Conservation (phyloP, 768 basidiomycete species). For the Phlegmacium glaucopus region DNA sequence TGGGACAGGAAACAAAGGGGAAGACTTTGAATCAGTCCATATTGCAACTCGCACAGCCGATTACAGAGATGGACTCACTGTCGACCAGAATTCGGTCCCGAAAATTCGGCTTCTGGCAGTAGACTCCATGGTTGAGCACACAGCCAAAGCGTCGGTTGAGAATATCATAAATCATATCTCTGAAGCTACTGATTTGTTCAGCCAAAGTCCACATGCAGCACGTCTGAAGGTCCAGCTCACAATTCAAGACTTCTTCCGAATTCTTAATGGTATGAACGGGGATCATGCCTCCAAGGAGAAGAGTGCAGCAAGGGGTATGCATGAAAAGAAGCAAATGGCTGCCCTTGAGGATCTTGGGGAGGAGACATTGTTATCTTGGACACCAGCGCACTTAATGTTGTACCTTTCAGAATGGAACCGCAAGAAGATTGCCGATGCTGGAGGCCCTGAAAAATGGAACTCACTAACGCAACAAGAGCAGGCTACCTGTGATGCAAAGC, state of each 20-base stretch:
- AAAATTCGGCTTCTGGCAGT: neutral
- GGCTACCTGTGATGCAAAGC: slow-evolving; percentile 8
- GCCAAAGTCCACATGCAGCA: neutral
- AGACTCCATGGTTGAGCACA: neutral
- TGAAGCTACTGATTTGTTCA: neutral
- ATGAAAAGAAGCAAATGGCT: slow-evolving; percentile 13
- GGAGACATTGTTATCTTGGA: slow-evolving; percentile 6
- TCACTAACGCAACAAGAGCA: slow-evolving; percentile 18
- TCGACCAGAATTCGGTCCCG: neutral
- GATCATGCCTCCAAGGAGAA: slow-evolving; percentile 25
- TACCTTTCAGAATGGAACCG: slow-evolving; percentile 15
- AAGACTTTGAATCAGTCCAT: neutral
- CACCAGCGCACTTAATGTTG: slow-evolving; percentile 11
- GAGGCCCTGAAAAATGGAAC: slow-evolving; percentile 23
- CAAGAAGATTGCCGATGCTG: slow-evolving; percentile 20
- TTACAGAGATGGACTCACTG: neutral
- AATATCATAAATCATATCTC: neutral
- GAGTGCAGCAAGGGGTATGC: slow-evolving; percentile 6
- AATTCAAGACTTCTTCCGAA: slow-evolving; percentile 1
- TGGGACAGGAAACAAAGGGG: neutral
- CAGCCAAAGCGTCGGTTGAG: neutral
- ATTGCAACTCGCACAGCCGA: neutral
- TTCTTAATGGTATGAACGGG: slow-evolving; percentile 19
- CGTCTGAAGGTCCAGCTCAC: neutral
- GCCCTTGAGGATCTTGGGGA: slow-evolving; percentile 14